Evolutionary conservation across 352 stramenopile genomes (phyloP), one percentile per base, ranked within the genome.

Genomic region (Phytophthora litchii): DNA sequence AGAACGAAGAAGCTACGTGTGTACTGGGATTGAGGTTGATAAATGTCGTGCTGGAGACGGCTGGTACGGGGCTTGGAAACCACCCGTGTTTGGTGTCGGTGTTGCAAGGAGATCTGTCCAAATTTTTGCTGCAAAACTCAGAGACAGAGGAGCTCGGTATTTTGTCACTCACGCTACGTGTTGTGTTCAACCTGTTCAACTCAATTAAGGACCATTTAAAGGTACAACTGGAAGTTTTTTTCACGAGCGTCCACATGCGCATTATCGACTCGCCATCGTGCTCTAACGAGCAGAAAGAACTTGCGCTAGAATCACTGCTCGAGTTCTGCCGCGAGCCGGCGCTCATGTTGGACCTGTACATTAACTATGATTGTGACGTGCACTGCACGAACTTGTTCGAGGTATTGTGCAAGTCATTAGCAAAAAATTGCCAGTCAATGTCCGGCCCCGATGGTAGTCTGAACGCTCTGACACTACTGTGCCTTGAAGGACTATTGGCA

Each of bases 141-240:
- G 91, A 98, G 74, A 98, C 95, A 7, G 86, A 96, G 11, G 97
- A 99, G 65, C 82, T 99, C 13, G 74, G 77, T 19, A 96, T 99
- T 56, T 56, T 92, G 11, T 92, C 81, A 29, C 71, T 92, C 13
- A 98, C 94, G 34, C 79, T 99, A 32, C 86, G 97, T 29, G 97
- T 99, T 10, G 97, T 99, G 54, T 99, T 99, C 60, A 99, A 99
- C 69, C 80, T 99, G 11, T 99, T 99, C 76, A 98, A 99, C 66
- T 98, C 91, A 45, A 99, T 99, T 73, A 99, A 99, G 64, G 94
- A 99, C 66, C 94, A 99, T 58, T 67, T 99, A 6, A 99, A 99
- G 54, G 92, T 99, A 16, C 97, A 99, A 64, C 84, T 99, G 34
- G 97, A 99, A 74, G 95, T 99, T 0, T 99, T 99, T 64, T 95